These are phyloP conservation scores for Candida montana DNA, from an alignment of 805 yeast genomes.

Conservation along the genomic window DNA sequence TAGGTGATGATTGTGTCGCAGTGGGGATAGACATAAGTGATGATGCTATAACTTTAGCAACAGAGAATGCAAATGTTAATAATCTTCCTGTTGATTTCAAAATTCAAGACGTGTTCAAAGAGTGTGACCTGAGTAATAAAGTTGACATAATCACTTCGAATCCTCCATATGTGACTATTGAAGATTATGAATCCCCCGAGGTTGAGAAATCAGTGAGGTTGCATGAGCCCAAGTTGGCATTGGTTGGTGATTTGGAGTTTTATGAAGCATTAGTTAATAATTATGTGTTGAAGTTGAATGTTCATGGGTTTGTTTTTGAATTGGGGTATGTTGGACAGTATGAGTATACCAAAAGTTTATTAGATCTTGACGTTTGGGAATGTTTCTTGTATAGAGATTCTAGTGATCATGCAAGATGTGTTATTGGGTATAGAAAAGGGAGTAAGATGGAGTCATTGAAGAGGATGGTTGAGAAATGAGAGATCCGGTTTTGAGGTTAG, in stretches of 20 bases:
- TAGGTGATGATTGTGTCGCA: conserved; percentile 54
- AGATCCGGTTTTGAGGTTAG: too few species aligned
- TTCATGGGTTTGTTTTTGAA: conserved; percentile 69
- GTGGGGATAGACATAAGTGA: conserved; percentile 36
- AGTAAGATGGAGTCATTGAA: conserved; percentile 15
- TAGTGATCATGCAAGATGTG: conserved; percentile 49
- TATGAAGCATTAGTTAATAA: conserved; percentile 49
- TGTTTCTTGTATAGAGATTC: conserved; percentile 46
- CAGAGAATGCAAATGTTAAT: conserved; percentile 29
- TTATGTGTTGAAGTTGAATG: conserved; percentile 36
- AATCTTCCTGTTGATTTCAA: conserved; percentile 7
- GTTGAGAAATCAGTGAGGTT: conserved; percentile 59
- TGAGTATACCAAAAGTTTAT: conserved; percentile 28
- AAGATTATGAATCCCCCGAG: conserved; percentile 35
- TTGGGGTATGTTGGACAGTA: conserved; percentile 63
- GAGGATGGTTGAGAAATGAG: not conserved
- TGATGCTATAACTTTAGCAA: conserved; percentile 32
- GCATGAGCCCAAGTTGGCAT: conserved; percentile 74
- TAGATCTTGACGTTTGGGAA: conserved; percentile 37
- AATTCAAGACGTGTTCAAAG: conserved; percentile 10
- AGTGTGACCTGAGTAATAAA: not conserved
- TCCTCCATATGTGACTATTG: conserved; percentile 77
- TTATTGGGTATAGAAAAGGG: conserved; percentile 50
- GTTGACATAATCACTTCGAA: conserved; percentile 68
- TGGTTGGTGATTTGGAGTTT: conserved; percentile 74